phyloP scores from a whole-genome alignment of 2,329 filamentous ascomycete species.

The Chaetomium strumarium region DNA sequence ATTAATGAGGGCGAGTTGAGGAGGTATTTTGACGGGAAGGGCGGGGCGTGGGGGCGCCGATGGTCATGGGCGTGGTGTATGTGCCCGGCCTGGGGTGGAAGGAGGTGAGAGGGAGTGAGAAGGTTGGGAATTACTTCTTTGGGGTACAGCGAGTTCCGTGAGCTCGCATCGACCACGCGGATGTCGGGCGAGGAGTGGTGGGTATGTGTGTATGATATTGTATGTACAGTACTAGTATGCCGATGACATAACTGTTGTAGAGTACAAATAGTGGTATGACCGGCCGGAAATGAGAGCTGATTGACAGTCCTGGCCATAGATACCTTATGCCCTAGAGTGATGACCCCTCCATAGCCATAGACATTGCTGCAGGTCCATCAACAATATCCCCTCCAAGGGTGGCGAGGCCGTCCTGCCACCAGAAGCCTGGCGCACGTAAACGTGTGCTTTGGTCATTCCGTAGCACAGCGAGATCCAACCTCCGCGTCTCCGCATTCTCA shows the following conservation, averaged over 20 bases:
- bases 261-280: too few relatives aligned
- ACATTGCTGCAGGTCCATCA: slow-evolving; percentile 50
- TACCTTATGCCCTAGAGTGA: slow-evolving; percentile 43
- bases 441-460: slow-evolving; percentile 32
- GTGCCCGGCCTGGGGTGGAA: slow-evolving; percentile 88
- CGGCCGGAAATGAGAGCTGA: background rate
- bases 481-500: slow-evolving; percentile 49
- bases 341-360: slow-evolving; percentile 47
- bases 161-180: background rate
- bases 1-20: slow-evolving; percentile 78
- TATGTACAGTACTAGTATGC: background rate
- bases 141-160: slow-evolving; percentile 52
- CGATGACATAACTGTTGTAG: background rate
- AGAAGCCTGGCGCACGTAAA: slow-evolving; percentile 46
- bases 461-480: slow-evolving; percentile 37
- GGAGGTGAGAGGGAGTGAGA: slow-evolving; percentile 73
- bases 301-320: background rate
- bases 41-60: slow-evolving; percentile 49
- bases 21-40: slow-evolving; percentile 43
- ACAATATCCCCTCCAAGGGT: slow-evolving; percentile 35
- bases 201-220: background rate
- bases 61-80: slow-evolving; percentile 78
- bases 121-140: slow-evolving; percentile 94
- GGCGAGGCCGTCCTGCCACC: slow-evolving; percentile 38
- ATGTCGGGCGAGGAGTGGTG: background rate